Conservation (phyloP, 495 filamentous ascomycete genomes). For the Trichoderma virens region DNA sequence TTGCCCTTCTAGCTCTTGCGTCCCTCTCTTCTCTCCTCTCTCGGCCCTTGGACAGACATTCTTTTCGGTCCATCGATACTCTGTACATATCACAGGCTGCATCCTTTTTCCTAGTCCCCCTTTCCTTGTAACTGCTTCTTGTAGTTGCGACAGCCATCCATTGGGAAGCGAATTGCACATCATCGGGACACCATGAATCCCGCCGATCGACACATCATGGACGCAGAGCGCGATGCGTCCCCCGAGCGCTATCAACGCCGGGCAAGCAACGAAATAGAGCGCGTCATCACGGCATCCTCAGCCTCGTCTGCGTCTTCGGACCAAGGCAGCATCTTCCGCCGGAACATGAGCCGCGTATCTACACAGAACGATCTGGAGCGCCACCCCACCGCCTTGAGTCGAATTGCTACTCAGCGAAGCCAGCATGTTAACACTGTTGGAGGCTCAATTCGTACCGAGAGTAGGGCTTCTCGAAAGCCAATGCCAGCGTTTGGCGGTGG, state of each 20-base stretch:
- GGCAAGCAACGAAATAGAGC: slow-evolving; percentile 40
- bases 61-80: background rate
- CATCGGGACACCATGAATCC: slow-evolving; percentile 36
- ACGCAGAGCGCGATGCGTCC: slow-evolving; percentile 37
- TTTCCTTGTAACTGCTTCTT: too few species aligned
- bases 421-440: slow-evolving; percentile 76
- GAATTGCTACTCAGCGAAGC: slow-evolving; percentile 65
- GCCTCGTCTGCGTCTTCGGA: slow-evolving; percentile 37
- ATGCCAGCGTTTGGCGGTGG: slow-evolving; percentile 58
- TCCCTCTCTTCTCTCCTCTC: background rate
- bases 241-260: slow-evolving; percentile 22
- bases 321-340: slow-evolving; percentile 9
- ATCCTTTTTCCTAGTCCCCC: background rate
- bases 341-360: slow-evolving; percentile 49
- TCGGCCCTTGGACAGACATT: background rate
- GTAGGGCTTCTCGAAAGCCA: slow-evolving; percentile 46
- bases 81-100: background rate
- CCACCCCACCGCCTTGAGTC: slow-evolving; percentile 64
- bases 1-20: background rate
- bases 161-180: background rate
- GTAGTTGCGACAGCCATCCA: background rate
- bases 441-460: slow-evolving; percentile 43
- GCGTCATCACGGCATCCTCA: slow-evolving; percentile 39
- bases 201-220: slow-evolving; percentile 44
- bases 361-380: slow-evolving; percentile 63